phyloP scores from a whole-genome alignment of 1,284 basidiomycete genomes.

The Tilletia caries region DNA sequence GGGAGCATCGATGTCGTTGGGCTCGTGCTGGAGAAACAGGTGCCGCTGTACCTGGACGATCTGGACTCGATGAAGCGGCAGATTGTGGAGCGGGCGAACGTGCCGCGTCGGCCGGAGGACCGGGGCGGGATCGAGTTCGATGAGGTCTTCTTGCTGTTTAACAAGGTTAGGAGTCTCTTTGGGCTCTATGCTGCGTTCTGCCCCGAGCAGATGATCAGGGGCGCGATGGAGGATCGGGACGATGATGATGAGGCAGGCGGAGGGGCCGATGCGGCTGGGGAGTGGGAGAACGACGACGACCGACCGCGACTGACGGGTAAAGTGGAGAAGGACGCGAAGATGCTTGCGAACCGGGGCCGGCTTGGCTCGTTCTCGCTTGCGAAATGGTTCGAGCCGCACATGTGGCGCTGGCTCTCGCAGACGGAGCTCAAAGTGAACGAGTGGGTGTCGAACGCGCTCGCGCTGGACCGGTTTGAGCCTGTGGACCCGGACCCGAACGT shows the following conservation, averaged over 20 bases:
- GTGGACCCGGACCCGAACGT: slow-evolving; percentile 57
- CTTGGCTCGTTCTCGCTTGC: slow-evolving; percentile 29
- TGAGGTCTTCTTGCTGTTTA: slow-evolving; percentile 81
- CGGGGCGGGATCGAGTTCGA: slow-evolving; percentile 37
- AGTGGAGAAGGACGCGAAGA: background rate
- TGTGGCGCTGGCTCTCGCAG: slow-evolving; percentile 81
- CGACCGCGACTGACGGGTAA: background rate
- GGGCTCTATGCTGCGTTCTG: slow-evolving; percentile 79
- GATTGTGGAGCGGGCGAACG: slow-evolving; percentile 37
- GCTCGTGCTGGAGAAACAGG: slow-evolving; percentile 68
- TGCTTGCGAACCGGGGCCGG: background rate
- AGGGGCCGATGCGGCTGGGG: background rate
- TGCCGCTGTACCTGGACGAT: slow-evolving; percentile 74
- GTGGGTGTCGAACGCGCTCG: slow-evolving; percentile 67
- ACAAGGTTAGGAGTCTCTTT: slow-evolving; percentile 68
- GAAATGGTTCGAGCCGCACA: slow-evolving; percentile 79
- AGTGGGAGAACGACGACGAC: background rate
- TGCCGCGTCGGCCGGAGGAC: slow-evolving; percentile 22
- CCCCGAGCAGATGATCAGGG: slow-evolving; percentile 60
- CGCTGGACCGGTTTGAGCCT: slow-evolving; percentile 60
- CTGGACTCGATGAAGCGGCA: slow-evolving; percentile 56
- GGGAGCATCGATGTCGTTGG: slow-evolving; percentile 62
- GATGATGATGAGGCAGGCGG: background rate
- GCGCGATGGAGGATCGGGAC: background rate
- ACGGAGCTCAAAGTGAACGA: slow-evolving; percentile 85